Conservation (phyloP, 768 basidiomycete species). For the Lentinula aciculospora region DNA sequence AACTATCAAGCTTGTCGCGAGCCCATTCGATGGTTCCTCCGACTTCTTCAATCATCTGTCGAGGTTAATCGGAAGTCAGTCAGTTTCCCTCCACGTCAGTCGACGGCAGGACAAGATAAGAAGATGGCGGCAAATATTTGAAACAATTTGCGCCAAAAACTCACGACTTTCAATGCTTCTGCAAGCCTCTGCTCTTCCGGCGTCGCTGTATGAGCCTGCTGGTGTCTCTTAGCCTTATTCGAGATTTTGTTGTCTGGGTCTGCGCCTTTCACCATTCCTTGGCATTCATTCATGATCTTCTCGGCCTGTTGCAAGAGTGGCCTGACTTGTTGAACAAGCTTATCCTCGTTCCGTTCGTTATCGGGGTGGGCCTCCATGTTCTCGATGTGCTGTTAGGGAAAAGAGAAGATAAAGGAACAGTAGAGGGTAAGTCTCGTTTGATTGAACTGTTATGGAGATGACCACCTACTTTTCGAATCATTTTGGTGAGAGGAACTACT, state of each 20-base stretch:
- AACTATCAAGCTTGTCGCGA: conserved; percentile 26
- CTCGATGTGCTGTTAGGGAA: conserved; percentile 25
- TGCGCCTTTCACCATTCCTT: conserved; percentile 28
- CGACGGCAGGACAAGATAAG: not conserved
- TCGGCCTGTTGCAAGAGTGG: conserved; percentile 32
- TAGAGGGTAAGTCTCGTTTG: not conserved
- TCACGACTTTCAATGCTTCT: conserved; percentile 29
- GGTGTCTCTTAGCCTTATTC: conserved; percentile 28
- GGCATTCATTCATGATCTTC: conserved; percentile 31
- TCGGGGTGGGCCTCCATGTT: conserved; percentile 24
- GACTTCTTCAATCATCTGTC: conserved; percentile 28
- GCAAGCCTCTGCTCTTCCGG: conserved; percentile 33
- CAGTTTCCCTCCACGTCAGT: no score
- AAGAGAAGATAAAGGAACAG: not conserved
- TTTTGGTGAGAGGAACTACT: conserved; percentile 24
- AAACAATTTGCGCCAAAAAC: no score
- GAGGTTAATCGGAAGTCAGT: not conserved
- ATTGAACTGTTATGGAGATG: not conserved
- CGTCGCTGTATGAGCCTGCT: conserved; percentile 28
- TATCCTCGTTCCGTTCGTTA: conserved; percentile 29
- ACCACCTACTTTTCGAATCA: conserved; percentile 30
- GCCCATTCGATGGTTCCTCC: conserved; percentile 34
- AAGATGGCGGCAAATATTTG: not conserved
- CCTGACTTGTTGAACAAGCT: conserved; percentile 28
- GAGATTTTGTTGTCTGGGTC: conserved; percentile 29